phyloP scores from a whole-genome alignment of 2,329 filamentous ascomycete species.

The Xylariaceae sp. region DNA sequence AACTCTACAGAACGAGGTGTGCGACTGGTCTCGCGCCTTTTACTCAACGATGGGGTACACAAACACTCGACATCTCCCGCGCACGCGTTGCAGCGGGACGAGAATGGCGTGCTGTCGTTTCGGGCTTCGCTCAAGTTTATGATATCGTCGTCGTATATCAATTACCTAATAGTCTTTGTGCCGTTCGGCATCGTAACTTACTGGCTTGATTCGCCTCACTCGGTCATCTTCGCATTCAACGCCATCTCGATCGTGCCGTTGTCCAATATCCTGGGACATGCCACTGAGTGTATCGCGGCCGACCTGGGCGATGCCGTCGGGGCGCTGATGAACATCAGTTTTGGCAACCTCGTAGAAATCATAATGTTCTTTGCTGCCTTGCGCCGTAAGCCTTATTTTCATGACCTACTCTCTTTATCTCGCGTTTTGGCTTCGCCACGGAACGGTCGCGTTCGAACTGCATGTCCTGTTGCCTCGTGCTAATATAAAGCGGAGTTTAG shows the following conservation, averaged over 20 bases:
- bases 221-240: constrained; percentile 66
- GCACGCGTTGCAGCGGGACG: constrained; percentile 1
- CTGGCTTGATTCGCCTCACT: constrained; percentile 49
- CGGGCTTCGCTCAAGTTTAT: constrained; percentile 3
- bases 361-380: constrained; percentile 8
- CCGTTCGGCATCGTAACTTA: constrained; percentile 67
- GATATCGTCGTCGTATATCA: constrained; percentile 39
- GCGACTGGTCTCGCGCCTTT: constrained; percentile 2
- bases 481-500: constrained; percentile 17
- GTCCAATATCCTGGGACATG: constrained; percentile 63
- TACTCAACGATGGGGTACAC: constrained; percentile 4
- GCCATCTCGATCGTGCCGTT: constrained; percentile 68
- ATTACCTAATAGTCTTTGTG: constrained; percentile 69
- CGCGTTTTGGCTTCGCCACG: background rate
- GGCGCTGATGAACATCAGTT: constrained; percentile 60
- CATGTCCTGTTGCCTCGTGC: background rate
- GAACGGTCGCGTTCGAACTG: background rate
- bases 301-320: constrained; percentile 14
- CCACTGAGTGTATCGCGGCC: constrained; percentile 52
- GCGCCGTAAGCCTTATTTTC: constrained; percentile 5
- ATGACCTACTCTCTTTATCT: background rate
- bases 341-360: constrained; percentile 15
- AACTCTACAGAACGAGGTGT: constrained; percentile 1
- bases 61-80: constrained; percentile 2
- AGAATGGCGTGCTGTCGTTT: constrained; percentile 2